Evolutionary conservation across 768 basidiomycete genomes (phyloP).

Genomic region (Suillus paluster): DNA sequence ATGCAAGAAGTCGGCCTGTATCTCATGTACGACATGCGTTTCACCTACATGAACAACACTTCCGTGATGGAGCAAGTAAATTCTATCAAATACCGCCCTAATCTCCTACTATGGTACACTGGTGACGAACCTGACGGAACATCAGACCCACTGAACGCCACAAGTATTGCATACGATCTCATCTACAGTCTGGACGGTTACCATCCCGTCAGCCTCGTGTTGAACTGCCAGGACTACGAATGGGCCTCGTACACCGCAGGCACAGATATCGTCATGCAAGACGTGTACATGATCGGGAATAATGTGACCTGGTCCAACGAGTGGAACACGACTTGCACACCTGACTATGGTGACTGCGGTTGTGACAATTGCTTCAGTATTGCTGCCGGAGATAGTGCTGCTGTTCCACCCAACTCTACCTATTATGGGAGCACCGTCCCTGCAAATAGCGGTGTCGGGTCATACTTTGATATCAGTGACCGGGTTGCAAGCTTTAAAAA

Average conservation of each 20-base stretch:
- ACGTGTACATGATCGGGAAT: conserved; percentile 53
- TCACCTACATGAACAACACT: conserved; percentile 66
- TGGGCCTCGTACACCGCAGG: conserved; percentile 64
- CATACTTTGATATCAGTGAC: conserved; percentile 67
- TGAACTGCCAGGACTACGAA: conserved; percentile 69
- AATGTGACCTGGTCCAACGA: conserved; percentile 65
- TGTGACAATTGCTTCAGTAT: conserved; percentile 61
- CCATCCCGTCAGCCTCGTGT: conserved; percentile 67
- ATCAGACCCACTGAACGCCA: conserved; percentile 67
- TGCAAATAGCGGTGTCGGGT: conserved; percentile 34
- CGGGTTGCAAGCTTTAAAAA: conserved; percentile 69
- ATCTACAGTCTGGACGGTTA: conserved; percentile 68
- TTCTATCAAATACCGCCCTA: conserved; percentile 64
- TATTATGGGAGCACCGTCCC: conserved; percentile 25
- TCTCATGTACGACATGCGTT: conserved; percentile 86
- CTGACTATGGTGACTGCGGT: conserved; percentile 74
- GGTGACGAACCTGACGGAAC: conserved; percentile 78
- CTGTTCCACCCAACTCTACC: conserved; percentile 31
- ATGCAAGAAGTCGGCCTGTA: conserved; percentile 76
- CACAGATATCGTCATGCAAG: conserved; percentile 73
- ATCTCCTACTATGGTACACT: conserved; percentile 76
- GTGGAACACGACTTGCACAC: conserved; percentile 67
- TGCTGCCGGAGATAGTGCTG: conserved; percentile 44
- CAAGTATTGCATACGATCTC: conserved; percentile 49
- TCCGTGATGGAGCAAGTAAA: conserved; percentile 72